phyloP scores from a whole-genome alignment of 2,329 filamentous ascomycete genomes.

The Penicillium sp. region DNA sequence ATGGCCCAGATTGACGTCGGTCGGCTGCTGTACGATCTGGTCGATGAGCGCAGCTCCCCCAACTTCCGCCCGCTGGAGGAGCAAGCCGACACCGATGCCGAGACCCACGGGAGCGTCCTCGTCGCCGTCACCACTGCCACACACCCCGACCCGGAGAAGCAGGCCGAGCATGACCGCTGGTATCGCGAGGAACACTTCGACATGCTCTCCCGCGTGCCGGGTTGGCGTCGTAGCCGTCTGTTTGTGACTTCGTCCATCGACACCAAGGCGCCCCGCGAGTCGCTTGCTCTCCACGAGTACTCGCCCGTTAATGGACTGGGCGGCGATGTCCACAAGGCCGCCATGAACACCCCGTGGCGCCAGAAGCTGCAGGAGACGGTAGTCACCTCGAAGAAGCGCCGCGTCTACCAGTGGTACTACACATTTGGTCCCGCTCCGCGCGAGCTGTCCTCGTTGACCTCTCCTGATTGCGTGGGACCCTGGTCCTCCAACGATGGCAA shows the following conservation, averaged over 20 bases:
- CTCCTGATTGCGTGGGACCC: constrained; percentile 49
- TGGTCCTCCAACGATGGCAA: constrained; percentile 59
- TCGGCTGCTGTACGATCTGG: constrained; percentile 69
- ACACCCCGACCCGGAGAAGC: constrained; percentile 52
- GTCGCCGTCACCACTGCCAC: constrained; percentile 64
- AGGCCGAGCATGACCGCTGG: constrained; percentile 67
- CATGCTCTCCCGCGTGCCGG: constrained; percentile 72
- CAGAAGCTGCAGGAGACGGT: constrained; percentile 61
- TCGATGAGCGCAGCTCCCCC: constrained; percentile 58
- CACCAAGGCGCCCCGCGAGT: constrained; percentile 57
- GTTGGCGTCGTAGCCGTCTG: constrained; percentile 74
- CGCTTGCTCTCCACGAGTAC: constrained; percentile 73
- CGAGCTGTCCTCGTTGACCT: constrained; percentile 61
- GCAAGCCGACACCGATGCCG: constrained; percentile 60
- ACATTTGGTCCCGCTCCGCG: constrained; percentile 75
- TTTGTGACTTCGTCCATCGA: constrained; percentile 69
- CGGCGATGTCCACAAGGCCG: constrained; percentile 64
- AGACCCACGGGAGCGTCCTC: constrained; percentile 57
- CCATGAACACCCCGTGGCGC: constrained; percentile 64
- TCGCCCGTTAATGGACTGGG: constrained; percentile 66
- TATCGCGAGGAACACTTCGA: constrained; percentile 73
- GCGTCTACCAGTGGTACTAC: constrained; percentile 73
- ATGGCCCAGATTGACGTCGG: constrained; percentile 69
- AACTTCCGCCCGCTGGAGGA: constrained; percentile 64
- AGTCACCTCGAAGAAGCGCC: constrained; percentile 59